Base-by-base conservation (phyloP, 257 asterid genomes). In the Asclepias syriaca region DNA sequence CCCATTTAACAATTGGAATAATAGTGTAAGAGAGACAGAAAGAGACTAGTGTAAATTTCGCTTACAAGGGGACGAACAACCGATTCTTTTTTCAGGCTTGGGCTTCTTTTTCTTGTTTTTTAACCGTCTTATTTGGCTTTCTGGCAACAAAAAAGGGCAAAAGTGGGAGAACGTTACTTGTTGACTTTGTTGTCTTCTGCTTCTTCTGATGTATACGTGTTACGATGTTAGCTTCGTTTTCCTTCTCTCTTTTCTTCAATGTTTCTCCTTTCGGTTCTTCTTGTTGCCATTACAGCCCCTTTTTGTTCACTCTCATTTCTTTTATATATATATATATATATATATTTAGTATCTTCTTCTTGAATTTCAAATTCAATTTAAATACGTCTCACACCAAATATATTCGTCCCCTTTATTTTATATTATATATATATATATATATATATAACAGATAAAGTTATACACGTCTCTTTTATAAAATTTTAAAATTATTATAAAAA, bases 71-170 rank as follows among this genome's bases (percentile, higher is more conserved):
- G 37, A 69, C 24, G 71, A 49, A 69, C 74, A 22, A 65, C 13
- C 34, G 65, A 49, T 59, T 18, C 59, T 54, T 43, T 75, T 56
- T 64, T 40, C 37, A 6, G 37, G 16, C 37, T 19, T 57, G 66
- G 48, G 48, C 48, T 43, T 43, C 19, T 65, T 60, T 19, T 67
- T 24, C 39, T 34, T 24, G 0, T 2, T 3, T 54, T 45, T 27
- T 58, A 71, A 71, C 72, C 75, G 76, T 55, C 61, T 73, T 48
- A 57, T 60, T 34, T 45, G 72, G 51, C 56, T 54, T 69, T 69
- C 46, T 34, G 59, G 68, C 73, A 43, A 60, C 21, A 74, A 22
- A 74, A 22, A 51, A 46, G 82, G 79, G 70, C 40, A 78, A 74
- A 70, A 64, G 64, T 56, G 79, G 76, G 74, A 78, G 54, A 54